Conservation (phyloP, 2,329 filamentous ascomycete species). For the Talaromyces marneffei region DNA sequence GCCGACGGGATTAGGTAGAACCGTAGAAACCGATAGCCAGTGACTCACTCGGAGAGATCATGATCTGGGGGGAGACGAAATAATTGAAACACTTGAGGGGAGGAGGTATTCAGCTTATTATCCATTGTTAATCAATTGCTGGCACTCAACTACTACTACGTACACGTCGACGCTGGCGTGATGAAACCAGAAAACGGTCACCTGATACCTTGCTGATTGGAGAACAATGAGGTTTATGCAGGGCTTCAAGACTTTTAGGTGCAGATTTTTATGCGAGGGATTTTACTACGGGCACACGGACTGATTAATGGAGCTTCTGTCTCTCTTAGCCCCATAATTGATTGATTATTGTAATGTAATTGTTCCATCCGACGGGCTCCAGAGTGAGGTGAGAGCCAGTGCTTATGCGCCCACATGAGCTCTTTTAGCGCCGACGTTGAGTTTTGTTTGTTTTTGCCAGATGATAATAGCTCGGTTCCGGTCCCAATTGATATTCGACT, state of each 20-base stretch:
- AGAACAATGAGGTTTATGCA: background rate
- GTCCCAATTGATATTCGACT: background rate
- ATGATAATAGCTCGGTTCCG: background rate
- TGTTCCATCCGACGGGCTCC: no score
- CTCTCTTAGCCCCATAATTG: background rate
- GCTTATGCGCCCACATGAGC: slow-evolving; percentile 1
- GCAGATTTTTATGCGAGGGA: background rate
- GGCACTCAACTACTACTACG: no score
- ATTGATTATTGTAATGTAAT: no score
- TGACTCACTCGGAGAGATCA: background rate
- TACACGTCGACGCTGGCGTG: no score
- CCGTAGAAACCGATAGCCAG: background rate
- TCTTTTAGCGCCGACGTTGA: slow-evolving; percentile 1
- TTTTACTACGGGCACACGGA: background rate
- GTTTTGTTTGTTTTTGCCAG: background rate
- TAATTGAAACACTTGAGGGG: background rate
- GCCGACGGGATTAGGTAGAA: slow-evolving; percentile 1
- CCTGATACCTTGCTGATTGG: background rate
- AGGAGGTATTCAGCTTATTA: background rate
- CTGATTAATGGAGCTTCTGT: background rate
- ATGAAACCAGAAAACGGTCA: background rate
- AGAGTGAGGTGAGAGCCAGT: background rate
- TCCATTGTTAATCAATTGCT: background rate
- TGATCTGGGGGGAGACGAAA: background rate
- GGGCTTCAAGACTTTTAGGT: background rate